Base-by-base conservation (phyloP, 2,329 filamentous ascomycete species). In the Botryotinia globosa region DNA sequence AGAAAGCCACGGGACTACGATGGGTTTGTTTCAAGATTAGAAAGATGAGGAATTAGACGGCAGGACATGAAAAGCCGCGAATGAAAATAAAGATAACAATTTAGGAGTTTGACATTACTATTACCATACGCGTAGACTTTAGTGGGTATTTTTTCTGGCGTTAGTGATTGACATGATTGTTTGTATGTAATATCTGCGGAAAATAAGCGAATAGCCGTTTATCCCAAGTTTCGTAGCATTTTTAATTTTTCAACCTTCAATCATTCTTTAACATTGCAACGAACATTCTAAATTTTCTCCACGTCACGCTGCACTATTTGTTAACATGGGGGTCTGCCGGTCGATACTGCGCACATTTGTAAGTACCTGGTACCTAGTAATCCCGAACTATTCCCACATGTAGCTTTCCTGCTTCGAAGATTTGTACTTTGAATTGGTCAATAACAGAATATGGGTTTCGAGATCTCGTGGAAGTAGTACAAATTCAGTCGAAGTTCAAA, bases 401-500 rank as follows among this genome's bases (percentile, higher is more conserved):
- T 51, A 16, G 48, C 3, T 22, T 65, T 34, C 12, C 29, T 34
- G 7, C 48, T n/a, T 51, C 25, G 12, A n/a, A 51, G 12, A n/a
- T 16, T 51, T 14, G 25, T n/a, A 51, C 25, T n/a, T 25, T 25
- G 5, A n/a, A 14, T 51, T 51, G 10, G 14, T 14, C 16, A 12
- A n/a, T 12, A 16, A n/a, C 12, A n/a, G n/a, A 6, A 7, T 7
- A 16, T 16, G 48, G 12, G 1, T 1, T 51, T 51, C n/a, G 25
- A 51, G 14, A n/a, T n/a, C 5, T n/a, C 25, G 48, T 16, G 25
- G 25, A n/a, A n/a, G 1, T 14, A 25, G 12, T 5, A 6, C 16
- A 16, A 7, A 16, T n/a, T n/a, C 5, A n/a, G 14, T 0, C 2
- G 25, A 51, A 2, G 25, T n/a, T n/a, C 48, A n/a, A 3, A n/a